Evolutionary conservation across 1,284 basidiomycete species (phyloP).

Genomic region (Leccinum huronense): DNA sequence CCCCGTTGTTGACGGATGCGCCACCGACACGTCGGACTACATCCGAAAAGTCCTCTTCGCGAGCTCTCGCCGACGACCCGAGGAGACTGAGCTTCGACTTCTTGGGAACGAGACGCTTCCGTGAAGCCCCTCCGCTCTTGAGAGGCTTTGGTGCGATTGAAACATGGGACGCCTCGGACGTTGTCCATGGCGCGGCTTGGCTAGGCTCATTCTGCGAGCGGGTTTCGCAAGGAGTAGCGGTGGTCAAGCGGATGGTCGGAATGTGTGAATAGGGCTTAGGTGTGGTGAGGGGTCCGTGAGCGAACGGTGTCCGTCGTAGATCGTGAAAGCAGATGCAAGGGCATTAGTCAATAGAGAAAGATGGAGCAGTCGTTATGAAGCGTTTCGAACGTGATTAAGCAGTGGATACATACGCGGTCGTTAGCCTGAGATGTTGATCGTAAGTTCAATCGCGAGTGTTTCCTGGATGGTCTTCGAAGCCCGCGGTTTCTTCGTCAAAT

Average conservation of each 20-base stretch:
- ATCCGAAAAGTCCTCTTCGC: slow-evolving; percentile 56
- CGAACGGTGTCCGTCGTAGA: slow-evolving; percentile 24
- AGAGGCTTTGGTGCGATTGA: slow-evolving; percentile 35
- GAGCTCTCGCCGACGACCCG: slow-evolving; percentile 37
- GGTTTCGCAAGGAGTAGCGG: slow-evolving; percentile 59
- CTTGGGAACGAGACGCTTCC: slow-evolving; percentile 68
- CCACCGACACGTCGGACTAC: slow-evolving; percentile 61
- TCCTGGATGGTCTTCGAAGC: slow-evolving; percentile 5
- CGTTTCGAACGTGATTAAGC: slow-evolving; percentile 27
- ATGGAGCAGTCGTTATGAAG: slow-evolving; percentile 14
- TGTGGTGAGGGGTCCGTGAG: slow-evolving; percentile 31
- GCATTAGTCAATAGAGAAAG: slow-evolving; percentile 28
- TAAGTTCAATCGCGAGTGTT: slow-evolving; percentile 22
- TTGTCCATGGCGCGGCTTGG: slow-evolving; percentile 37
- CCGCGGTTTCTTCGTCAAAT: neutral
- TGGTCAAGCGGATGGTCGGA: slow-evolving; percentile 66
- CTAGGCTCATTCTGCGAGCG: slow-evolving; percentile 41
- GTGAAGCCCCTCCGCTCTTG: slow-evolving; percentile 32
- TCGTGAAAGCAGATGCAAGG: slow-evolving; percentile 35
- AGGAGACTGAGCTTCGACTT: slow-evolving; percentile 66
- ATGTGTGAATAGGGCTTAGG: slow-evolving; percentile 36
- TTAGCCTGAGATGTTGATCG: slow-evolving; percentile 23
- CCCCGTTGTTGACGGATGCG: slow-evolving; percentile 36
- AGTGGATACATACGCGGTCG: slow-evolving; percentile 20
- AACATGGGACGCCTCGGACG: slow-evolving; percentile 30